Conservation (phyloP, 495 filamentous ascomycete species). For the Penicillium crystallinum region DNA sequence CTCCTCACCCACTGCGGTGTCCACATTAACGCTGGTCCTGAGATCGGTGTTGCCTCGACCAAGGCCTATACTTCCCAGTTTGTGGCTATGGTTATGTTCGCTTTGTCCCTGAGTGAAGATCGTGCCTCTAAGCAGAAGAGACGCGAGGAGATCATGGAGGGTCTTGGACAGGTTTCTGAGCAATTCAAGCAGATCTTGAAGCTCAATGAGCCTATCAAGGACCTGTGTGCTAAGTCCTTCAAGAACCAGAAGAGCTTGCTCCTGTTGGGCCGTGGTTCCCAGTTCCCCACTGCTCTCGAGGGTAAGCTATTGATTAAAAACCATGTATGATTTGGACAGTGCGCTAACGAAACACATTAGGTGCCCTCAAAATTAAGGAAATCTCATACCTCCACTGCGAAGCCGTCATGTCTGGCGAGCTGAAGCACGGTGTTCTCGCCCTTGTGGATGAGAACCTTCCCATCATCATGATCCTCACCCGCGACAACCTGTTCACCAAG, state of each 20-base stretch:
- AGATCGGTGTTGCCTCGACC: slow-evolving; percentile 97
- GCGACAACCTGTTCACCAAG: slow-evolving; percentile 92
- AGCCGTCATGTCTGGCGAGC: slow-evolving; percentile 98
- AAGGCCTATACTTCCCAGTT: slow-evolving; percentile 99
- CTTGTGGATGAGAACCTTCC: slow-evolving; percentile 96
- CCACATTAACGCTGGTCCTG: slow-evolving; percentile 97
- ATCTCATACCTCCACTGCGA: slow-evolving; percentile 99
- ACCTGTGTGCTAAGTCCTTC: slow-evolving; percentile 82
- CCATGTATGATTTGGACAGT: background rate
- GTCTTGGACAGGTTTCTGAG: slow-evolving; percentile 74
- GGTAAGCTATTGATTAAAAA: slow-evolving; percentile 43
- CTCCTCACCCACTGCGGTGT: slow-evolving; percentile 98
- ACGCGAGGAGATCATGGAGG: slow-evolving; percentile 95
- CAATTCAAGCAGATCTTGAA: slow-evolving; percentile 90
- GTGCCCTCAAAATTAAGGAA: slow-evolving; percentile 98
- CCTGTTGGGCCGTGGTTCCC: slow-evolving; percentile 86
- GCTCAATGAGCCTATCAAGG: slow-evolving; percentile 89
- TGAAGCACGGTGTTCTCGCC: slow-evolving; percentile 97
- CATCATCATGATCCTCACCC: slow-evolving; percentile 98
- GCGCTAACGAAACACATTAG: slow-evolving; percentile 21
- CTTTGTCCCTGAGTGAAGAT: slow-evolving; percentile 90
- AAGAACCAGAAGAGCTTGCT: slow-evolving; percentile 95
- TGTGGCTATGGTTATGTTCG: slow-evolving; percentile 99
- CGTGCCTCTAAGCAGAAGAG: slow-evolving; percentile 90
- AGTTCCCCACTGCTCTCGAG: slow-evolving; percentile 95